These are phyloP conservation scores for Passiflora organensis DNA, from an alignment of 345 rosid genomes.

Conservation along the genomic window DNA sequence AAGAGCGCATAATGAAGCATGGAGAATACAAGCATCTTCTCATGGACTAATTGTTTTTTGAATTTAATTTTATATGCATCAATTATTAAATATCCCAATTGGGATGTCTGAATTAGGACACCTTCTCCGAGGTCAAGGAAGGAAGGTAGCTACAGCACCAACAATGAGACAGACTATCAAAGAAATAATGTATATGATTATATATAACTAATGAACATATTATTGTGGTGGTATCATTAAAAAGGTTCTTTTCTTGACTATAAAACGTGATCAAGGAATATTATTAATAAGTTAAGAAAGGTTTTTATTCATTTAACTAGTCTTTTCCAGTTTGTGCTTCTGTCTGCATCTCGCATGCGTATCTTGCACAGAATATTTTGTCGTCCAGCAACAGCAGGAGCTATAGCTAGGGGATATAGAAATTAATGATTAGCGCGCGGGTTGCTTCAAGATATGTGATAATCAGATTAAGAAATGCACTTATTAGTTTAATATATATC, in stretches of 20 bases:
- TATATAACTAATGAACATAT: background rate
- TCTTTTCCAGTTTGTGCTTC: background rate
- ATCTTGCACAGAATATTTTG: conserved; percentile 1
- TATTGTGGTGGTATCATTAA: conserved; percentile 4
- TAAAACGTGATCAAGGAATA: conserved; percentile 17
- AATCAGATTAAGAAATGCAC: background rate
- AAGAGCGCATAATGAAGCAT: conserved; percentile 18
- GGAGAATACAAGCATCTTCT: conserved; percentile 29
- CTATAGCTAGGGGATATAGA: no score
- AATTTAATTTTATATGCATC: background rate
- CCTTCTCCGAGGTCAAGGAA: conserved; percentile 22
- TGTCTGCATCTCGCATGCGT: conserved; percentile 9
- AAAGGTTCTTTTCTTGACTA: background rate
- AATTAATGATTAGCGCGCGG: background rate
- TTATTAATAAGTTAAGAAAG: background rate
- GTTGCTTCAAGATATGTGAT: conserved; percentile 16
- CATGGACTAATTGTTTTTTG: background rate
- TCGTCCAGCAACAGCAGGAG: background rate
- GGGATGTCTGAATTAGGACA: conserved; percentile 28
- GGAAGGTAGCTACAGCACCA: conserved; percentile 20
- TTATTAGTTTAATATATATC: background rate
- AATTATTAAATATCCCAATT: conserved; percentile 13
- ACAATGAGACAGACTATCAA: conserved; percentile 16
- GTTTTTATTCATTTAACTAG: background rate
- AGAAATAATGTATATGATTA: background rate